These are phyloP conservation scores for Citrullus mucosospermus DNA, from an alignment of 306 rosid genomes.

Conservation along the genomic window DNA sequence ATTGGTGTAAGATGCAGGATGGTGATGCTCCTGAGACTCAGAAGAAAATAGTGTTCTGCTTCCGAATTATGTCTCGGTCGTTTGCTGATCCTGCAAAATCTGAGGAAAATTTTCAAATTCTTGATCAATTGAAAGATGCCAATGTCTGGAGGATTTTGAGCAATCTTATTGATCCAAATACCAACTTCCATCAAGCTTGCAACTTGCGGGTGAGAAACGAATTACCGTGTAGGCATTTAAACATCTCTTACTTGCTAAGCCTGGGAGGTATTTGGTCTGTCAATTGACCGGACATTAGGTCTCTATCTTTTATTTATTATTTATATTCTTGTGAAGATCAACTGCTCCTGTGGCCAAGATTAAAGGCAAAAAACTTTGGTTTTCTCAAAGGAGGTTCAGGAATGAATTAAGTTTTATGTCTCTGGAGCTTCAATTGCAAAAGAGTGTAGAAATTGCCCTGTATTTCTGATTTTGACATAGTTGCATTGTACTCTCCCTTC, in stretches of 20 bases:
- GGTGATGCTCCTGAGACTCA: constrained; percentile 72
- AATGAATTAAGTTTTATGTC: neutral
- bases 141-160: constrained; percentile 90
- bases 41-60: constrained; percentile 58
- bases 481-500: neutral
- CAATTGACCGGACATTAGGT: neutral
- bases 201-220: constrained; percentile 43
- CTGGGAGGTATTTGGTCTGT: neutral
- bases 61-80: constrained; percentile 77
- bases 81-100: constrained; percentile 77
- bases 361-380: neutral
- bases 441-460: neutral
- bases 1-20: constrained; percentile 54
- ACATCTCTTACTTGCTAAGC: neutral
- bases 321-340: neutral
- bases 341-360: neutral
- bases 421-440: neutral
- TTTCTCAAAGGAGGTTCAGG: neutral
- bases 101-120: constrained; percentile 73
- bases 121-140: constrained; percentile 86
- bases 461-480: neutral
- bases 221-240: neutral
- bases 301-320: neutral
- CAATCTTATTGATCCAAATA: constrained; percentile 73
- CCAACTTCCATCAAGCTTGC: constrained; percentile 58